These are phyloP conservation scores for Sphaerulina vaccinii DNA, from an alignment of 2,329 filamentous ascomycete species.

Conservation along the genomic window DNA sequence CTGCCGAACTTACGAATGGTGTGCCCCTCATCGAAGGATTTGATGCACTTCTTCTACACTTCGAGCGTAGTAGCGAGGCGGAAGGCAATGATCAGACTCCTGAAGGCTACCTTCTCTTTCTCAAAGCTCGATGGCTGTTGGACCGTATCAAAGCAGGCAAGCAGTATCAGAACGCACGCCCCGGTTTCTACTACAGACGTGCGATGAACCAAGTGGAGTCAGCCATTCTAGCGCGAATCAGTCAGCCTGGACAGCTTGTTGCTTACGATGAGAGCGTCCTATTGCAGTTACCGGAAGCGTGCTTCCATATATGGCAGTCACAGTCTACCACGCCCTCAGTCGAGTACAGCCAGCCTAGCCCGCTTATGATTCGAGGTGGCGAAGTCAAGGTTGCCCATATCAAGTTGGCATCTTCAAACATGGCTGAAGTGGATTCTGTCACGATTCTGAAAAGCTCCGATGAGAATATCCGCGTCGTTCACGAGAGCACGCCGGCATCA, in stretches of 20 bases:
- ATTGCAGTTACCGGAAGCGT: slow-evolving; percentile 15
- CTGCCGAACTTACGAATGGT: neutral
- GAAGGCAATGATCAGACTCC: slow-evolving; percentile 16
- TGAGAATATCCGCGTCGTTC: slow-evolving; percentile 24
- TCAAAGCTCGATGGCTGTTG: slow-evolving; percentile 28
- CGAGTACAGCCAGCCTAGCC: slow-evolving; percentile 20
- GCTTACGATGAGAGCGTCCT: slow-evolving; percentile 20
- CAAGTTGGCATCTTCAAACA: slow-evolving; percentile 9
- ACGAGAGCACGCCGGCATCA: slow-evolving; percentile 14
- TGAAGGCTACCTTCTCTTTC: slow-evolving; percentile 24
- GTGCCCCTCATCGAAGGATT: slow-evolving; percentile 24
- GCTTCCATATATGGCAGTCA: slow-evolving; percentile 19
- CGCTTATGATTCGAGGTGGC: slow-evolving; percentile 20
- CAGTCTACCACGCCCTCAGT: neutral
- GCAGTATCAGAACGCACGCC: slow-evolving; percentile 21
- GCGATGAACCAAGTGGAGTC: slow-evolving; percentile 26
- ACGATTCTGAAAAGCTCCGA: slow-evolving; percentile 25
- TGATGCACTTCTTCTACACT: slow-evolving; percentile 23
- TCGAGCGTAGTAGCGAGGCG: slow-evolving; percentile 18
- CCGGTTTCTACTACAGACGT: slow-evolving; percentile 27
- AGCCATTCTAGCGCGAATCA: slow-evolving; percentile 17
- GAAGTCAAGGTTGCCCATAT: slow-evolving; percentile 20
- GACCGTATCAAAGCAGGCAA: slow-evolving; percentile 13
- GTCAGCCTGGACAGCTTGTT: slow-evolving; percentile 16
- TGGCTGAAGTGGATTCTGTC: slow-evolving; percentile 11